Base-by-base conservation (phyloP, 306 rosid genomes). In the Leucaena leucocephala region DNA sequence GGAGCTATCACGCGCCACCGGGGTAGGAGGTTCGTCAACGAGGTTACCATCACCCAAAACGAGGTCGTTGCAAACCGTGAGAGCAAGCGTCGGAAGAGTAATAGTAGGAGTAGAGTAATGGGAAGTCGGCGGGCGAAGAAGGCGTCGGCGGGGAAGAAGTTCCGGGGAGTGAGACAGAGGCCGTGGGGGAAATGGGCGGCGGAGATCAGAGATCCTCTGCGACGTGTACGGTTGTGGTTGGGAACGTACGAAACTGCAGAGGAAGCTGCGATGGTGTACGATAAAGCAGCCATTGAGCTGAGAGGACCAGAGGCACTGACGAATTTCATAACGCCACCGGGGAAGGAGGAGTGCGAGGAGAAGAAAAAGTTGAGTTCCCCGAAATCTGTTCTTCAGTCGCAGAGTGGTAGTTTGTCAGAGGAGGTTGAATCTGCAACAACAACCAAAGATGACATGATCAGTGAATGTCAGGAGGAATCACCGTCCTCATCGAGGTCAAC, bases 161-260 rank as follows among this genome's bases (percentile, higher is more conserved):
- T 86, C 81, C 84, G 99, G 0, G 99, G 99, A 27, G 99, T 95
- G 55, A 88, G 99, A 13, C 99, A 95, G 77, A 80, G 99, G 77
- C 99, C 99, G 0, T 95, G 99, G 99, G 99, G 99, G 2, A 95
- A 95, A 91, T 95, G 99, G 99, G 99, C 98, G 5, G 99, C 99
- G 4, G 99, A 95, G 83, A 95, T 95, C 71, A 87, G 99, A 74
- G 99, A 95, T 78, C 99, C 99, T 0, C 68, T 88, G 27, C 79
- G 96, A 46, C 94, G 99, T 3, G 98, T 95, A 7, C 92, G 99
- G 76, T 48, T 95, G 54, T 95, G 99, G 99, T 68, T 95, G 7
- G 99, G 99, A 0, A 95, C 99, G 3, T 95, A 85, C 73, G 91
- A 95, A 71, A 91, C 99, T 2, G 99, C 99, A 0, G 99, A 95